These are phyloP conservation scores for Calonectria honghensis DNA, from an alignment of 2,329 filamentous ascomycete species.

Conservation along the genomic window DNA sequence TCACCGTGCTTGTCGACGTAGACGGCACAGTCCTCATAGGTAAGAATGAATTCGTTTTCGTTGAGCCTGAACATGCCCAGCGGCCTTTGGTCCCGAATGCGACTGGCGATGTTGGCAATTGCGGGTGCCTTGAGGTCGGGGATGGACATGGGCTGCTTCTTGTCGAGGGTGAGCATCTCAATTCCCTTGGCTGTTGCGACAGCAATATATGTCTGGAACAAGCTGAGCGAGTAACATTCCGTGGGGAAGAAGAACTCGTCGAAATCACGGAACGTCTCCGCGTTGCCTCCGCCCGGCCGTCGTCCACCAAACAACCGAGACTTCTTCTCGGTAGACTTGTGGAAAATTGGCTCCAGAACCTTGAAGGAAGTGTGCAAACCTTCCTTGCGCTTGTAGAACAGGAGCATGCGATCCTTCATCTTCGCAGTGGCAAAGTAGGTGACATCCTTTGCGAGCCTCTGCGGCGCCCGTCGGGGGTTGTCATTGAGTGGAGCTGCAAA, in stretches of 20 bases:
- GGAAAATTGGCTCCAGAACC: conserved; percentile 95
- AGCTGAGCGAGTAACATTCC: conserved; percentile 95
- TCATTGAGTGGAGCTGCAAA: conserved; percentile 79
- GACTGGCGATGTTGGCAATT: conserved; percentile 88
- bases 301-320: conserved; percentile 79
- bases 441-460: conserved; percentile 93
- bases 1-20: conserved; percentile 99
- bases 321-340: conserved; percentile 91
- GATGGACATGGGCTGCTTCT: conserved; percentile 96
- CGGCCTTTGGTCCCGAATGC: conserved; percentile 88
- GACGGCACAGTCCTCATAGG: conserved; percentile 96
- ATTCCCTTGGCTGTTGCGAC: conserved; percentile 94
- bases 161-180: conserved; percentile 96
- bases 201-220: conserved; percentile 95
- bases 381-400: conserved; percentile 98
- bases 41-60: conserved; percentile 92
- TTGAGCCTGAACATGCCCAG: conserved; percentile 97
- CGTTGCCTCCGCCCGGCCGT: conserved; percentile 78
- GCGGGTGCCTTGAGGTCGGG: conserved; percentile 88
- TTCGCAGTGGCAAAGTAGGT: conserved; percentile 96
- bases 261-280: conserved; percentile 97
- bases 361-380: conserved; percentile 95
- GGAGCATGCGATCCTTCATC: conserved; percentile 96
- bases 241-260: conserved; percentile 99
- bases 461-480: conserved; percentile 88